Conservation (phyloP, 345 rosid species). For the Dipteronia dyeriana region DNA sequence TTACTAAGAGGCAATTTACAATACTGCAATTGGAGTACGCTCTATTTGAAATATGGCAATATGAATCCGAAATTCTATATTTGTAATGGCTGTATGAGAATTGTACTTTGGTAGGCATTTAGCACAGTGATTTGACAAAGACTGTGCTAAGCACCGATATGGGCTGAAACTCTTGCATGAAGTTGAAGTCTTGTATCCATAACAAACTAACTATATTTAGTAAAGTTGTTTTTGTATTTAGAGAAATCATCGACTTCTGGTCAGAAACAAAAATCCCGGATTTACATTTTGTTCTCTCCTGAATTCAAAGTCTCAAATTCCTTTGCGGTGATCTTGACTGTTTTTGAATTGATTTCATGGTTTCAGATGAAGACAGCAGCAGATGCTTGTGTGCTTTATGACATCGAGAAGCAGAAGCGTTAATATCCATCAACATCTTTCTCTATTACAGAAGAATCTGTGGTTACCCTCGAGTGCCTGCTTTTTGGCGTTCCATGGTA, state of each 20-base stretch:
- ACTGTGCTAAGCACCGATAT: neutral
- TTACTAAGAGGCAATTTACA: neutral
- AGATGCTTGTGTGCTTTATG: slow-evolving; percentile 78
- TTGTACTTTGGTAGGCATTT: neutral
- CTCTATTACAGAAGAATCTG: neutral
- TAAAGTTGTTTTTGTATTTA: neutral
- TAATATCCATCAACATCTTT: slow-evolving; percentile 15
- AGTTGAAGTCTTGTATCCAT: neutral
- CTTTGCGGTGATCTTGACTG: slow-evolving; percentile 1
- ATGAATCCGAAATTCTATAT: neutral
- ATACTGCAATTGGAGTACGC: neutral
- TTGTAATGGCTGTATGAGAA: neutral
- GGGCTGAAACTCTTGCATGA: neutral
- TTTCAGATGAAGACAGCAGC: slow-evolving; percentile 95
- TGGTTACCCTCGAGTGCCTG: neutral
- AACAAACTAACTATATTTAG: neutral
- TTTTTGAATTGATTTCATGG: slow-evolving; percentile 14
- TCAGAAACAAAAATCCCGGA: neutral
- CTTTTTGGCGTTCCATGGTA: neutral
- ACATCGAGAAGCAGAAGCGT: slow-evolving; percentile 59
- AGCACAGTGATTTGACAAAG: neutral
- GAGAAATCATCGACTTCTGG: neutral
- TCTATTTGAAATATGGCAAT: neutral
- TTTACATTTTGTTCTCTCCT: neutral
- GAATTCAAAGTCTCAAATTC: neutral